phyloP scores from a whole-genome alignment of 139 green algal species.

The Cymbomonas tetramitiformis region DNA sequence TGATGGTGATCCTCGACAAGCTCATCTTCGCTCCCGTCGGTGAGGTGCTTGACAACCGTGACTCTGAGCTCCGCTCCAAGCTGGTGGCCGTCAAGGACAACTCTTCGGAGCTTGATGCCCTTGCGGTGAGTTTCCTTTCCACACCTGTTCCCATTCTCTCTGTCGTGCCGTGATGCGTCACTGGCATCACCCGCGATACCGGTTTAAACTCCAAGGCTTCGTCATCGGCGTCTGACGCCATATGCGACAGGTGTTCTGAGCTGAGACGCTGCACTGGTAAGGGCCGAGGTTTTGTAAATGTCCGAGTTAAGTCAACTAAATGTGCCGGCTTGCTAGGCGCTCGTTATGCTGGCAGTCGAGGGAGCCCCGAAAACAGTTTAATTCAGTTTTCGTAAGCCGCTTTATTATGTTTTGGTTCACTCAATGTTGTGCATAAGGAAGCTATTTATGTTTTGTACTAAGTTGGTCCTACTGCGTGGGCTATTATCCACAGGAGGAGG shows the following conservation, averaged over 20 bases:
- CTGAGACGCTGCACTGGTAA: too few relatives aligned
- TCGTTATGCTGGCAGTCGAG: too few relatives aligned
- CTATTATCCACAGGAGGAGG: conserved; percentile 19
- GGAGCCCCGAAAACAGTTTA: too few relatives aligned
- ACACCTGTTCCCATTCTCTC: neutral
- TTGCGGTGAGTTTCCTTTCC: conserved; percentile 11
- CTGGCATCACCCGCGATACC: neutral
- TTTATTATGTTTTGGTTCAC: neutral
- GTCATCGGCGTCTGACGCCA: too few relatives aligned
- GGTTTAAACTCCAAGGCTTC: neutral
- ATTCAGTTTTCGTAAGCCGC: too few relatives aligned
- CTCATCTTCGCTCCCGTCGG: conserved; percentile 36
- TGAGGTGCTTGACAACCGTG: conserved; percentile 35
- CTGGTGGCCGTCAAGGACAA: conserved; percentile 34
- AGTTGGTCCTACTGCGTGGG: neutral
- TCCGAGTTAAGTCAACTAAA: too few relatives aligned
- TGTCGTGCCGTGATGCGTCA: neutral
- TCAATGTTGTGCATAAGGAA: neutral
- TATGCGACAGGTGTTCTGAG: too few relatives aligned
- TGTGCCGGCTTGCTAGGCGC: too few relatives aligned
- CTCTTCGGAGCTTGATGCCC: conserved; percentile 25
- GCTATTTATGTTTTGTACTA: neutral
- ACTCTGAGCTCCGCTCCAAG: conserved; percentile 33
- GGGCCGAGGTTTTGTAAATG: too few relatives aligned
- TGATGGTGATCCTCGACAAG: conserved; percentile 43